A percentile compares a stretch with the other conserved stretches of the same genome.
Conservation (phyloP, 2,329 filamentous ascomycete species). For the Thielaviopsis euricoi region DNA sequence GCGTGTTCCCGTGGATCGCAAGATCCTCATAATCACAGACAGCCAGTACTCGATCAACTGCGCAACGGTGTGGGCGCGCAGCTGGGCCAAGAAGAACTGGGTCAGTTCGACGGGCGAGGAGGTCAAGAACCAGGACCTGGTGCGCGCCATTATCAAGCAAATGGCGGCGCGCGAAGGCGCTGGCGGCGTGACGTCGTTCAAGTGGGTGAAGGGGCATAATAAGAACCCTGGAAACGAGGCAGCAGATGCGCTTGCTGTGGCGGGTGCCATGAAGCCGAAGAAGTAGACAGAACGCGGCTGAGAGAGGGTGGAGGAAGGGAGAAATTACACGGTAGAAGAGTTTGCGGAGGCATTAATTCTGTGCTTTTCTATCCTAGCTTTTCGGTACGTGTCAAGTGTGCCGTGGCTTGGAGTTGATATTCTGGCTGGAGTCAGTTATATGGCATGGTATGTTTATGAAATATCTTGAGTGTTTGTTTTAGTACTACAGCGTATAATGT, state of each 20-base stretch:
- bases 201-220: constrained; percentile 82
- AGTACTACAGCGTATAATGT: too few species aligned
- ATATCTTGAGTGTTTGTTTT: too few species aligned
- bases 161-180: constrained; percentile 51
- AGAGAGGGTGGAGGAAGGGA: too few species aligned
- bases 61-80: constrained; percentile 64
- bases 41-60: constrained; percentile 85
- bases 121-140: constrained; percentile 77
- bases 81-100: constrained; percentile 67
- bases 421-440: too few species aligned
- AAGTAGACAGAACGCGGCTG: too few species aligned
- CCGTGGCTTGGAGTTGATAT: too few species aligned
- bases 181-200: constrained; percentile 50
- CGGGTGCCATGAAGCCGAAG: constrained; percentile 19
- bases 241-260: constrained; percentile 62
- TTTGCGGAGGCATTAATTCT: not conserved
- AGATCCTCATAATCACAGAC: constrained; percentile 70
- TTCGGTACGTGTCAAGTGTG: too few species aligned
- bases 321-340: not conserved
- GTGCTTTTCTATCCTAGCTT: not conserved
- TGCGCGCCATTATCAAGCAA: constrained; percentile 52
- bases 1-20: constrained; percentile 47
- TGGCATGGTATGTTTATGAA: too few species aligned
- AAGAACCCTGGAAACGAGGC: constrained; percentile 57
- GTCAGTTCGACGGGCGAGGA: constrained; percentile 49